These are phyloP conservation scores for Trichoderma reesei DNA, from an alignment of 495 filamentous ascomycete genomes.

Conservation along the genomic window DNA sequence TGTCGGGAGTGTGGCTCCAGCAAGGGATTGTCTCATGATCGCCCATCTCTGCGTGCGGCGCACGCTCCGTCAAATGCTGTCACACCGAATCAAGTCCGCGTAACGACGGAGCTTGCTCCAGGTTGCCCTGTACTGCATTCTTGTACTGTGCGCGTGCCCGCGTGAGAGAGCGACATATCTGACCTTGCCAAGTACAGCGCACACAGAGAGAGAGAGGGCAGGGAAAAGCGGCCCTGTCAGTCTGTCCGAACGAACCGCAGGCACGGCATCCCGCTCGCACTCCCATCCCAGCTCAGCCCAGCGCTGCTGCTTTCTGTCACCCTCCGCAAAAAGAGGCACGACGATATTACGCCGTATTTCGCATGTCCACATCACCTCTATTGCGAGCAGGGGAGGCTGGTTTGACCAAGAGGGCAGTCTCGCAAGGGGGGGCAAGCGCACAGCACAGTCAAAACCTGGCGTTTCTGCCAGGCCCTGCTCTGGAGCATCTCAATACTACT, in stretches of 20 bases:
- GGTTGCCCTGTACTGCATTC: not conserved
- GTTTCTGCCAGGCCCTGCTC: not conserved
- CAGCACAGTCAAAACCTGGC: no score
- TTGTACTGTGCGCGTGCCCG: slow-evolving; percentile 6
- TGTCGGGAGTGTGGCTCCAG: slow-evolving; percentile 7
- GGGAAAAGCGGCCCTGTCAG: slow-evolving; percentile 1
- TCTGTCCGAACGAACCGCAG: slow-evolving; percentile 9
- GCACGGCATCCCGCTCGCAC: not conserved
- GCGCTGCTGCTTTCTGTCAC: not conserved
- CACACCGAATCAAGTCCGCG: slow-evolving; percentile 5
- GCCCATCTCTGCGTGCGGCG: slow-evolving; percentile 3
- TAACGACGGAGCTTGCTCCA: not conserved
- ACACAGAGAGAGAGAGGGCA: no score
- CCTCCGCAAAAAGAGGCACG: not conserved
- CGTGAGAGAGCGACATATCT: no score
- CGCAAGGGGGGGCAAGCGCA: not conserved
- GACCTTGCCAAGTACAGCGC: no score
- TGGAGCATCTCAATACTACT: not conserved
- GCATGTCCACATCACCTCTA: not conserved
- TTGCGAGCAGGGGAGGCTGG: not conserved
- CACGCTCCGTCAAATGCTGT: slow-evolving; percentile 7
- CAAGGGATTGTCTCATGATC: slow-evolving; percentile 9
- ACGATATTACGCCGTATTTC: not conserved
- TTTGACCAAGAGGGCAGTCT: not conserved
- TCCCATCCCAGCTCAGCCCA: no score